Percentiles rank a stretch among this genome's conserved stretches.
Conservation (phyloP, 176 grass and related monocot genomes). For the Lolium rigidum region DNA sequence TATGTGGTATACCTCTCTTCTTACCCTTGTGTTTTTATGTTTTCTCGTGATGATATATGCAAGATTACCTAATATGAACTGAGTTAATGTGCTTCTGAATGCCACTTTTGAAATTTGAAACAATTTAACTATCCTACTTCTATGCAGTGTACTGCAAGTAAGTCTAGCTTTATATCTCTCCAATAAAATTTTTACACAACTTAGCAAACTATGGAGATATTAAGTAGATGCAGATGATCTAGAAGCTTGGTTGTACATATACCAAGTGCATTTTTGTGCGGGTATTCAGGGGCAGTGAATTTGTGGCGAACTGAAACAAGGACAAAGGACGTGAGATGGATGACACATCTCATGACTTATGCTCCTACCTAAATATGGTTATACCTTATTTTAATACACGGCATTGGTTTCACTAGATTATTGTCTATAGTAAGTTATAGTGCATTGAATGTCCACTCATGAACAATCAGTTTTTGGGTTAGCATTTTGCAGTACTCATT, state of each 20-base stretch:
- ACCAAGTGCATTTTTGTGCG: too few relatives aligned
- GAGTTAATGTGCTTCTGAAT: not conserved
- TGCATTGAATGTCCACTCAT: not conserved
- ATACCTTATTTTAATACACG: not conserved
- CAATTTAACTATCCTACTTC: not conserved
- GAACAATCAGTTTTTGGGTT: slow-evolving; percentile 5
- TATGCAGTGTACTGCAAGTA: not conserved
- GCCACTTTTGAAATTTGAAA: not conserved
- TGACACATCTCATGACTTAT: slow-evolving; percentile 18
- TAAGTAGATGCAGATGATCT: not conserved
- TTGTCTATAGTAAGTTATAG: not conserved
- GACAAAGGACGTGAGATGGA: not conserved
- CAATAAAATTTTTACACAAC: slow-evolving; percentile 3
- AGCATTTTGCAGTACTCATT: not conserved
- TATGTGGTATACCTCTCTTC: slow-evolving; percentile 37
- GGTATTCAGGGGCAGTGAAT: not conserved
- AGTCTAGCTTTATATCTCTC: not conserved
- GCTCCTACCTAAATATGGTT: not conserved
- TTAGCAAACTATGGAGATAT: not conserved
- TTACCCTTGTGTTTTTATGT: slow-evolving; percentile 15
- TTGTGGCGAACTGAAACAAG: not conserved
- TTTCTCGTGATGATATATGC: not conserved
- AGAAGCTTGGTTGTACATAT: slow-evolving; percentile 28
- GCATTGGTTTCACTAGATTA: not conserved
- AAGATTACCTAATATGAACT: slow-evolving; percentile 2